Evolutionary conservation across 148 eudicot species (phyloP).

Genomic region (Chenopodium suecicum): DNA sequence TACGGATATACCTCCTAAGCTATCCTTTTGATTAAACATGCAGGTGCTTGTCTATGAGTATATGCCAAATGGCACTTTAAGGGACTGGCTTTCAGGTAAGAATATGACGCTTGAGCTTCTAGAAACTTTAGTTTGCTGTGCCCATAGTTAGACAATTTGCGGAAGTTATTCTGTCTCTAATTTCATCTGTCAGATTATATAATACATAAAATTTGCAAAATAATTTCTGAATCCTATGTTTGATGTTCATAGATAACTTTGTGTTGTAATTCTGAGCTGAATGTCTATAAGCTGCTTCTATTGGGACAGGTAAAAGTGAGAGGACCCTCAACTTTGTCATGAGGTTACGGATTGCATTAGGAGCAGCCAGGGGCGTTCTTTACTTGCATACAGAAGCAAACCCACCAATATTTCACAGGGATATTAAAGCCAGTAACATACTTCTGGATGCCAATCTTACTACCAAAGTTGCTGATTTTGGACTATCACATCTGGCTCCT

Average conservation of each 20-base stretch:
- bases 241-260: background rate
- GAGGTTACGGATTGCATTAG: conserved; percentile 76
- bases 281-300: background rate
- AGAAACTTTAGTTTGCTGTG: background rate
- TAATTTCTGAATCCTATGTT: background rate
- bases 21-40: conserved; percentile 17
- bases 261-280: background rate
- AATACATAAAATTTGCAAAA: background rate
- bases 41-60: conserved; percentile 93
- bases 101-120: conserved; percentile 5
- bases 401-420: conserved; percentile 92
- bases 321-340: conserved; percentile 49
- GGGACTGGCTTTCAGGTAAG: conserved; percentile 81
- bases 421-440: conserved; percentile 87
- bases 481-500: conserved; percentile 86
- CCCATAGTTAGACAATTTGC: background rate
- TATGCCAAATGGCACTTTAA: conserved; percentile 80
- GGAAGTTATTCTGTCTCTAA: background rate
- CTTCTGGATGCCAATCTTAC: conserved; percentile 60
- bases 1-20: conserved; percentile 1
- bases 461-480: conserved; percentile 96
- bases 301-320: conserved; percentile 47
- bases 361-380: conserved; percentile 77
- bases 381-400: conserved; percentile 90
- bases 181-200: background rate